A percentile compares a stretch with the other conserved stretches of the same genome.
These are phyloP conservation scores for Blastomyces gilchristii DNA, from an alignment of 2,329 filamentous ascomycete species.

Conservation along the genomic window DNA sequence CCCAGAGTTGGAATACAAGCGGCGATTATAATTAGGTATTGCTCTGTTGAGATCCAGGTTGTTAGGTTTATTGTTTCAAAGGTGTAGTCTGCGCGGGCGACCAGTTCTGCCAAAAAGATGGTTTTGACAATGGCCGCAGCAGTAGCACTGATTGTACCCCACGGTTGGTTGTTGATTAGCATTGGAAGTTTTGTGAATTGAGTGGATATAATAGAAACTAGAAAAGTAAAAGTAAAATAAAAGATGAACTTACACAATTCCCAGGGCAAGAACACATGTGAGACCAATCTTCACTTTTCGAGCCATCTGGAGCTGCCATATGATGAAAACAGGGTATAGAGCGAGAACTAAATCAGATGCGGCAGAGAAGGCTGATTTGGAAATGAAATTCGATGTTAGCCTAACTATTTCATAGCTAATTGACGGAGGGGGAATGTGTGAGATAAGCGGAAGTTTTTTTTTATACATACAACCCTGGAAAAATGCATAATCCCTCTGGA, in stretches of 20 bases:
- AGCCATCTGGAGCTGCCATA: constrained; percentile 11
- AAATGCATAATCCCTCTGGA: constrained; percentile 11
- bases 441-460: not conserved
- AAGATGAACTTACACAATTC: constrained; percentile 10
- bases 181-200: not conserved
- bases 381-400: not conserved
- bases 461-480: constrained; percentile 11
- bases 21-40: constrained; percentile 15
- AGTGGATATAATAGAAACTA: not conserved
- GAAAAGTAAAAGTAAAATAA: not conserved
- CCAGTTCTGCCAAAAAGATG: constrained; percentile 8
- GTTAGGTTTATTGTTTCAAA: constrained; percentile 9
- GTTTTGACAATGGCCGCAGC: constrained; percentile 11
- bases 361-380: constrained; percentile 11
- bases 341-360: constrained; percentile 13
- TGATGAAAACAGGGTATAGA: constrained; percentile 14
- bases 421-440: not conserved
- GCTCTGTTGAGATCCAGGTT: constrained; percentile 11
- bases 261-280: constrained; percentile 9
- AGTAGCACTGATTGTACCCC: constrained; percentile 7
- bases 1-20: constrained; percentile 12
- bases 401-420: not conserved
- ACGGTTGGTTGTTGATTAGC: not conserved
- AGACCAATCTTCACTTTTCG: constrained; percentile 10
- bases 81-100: constrained; percentile 10